phyloP scores from a whole-genome alignment of 1,284 basidiomycete species.

The Ganoderma boninense region DNA sequence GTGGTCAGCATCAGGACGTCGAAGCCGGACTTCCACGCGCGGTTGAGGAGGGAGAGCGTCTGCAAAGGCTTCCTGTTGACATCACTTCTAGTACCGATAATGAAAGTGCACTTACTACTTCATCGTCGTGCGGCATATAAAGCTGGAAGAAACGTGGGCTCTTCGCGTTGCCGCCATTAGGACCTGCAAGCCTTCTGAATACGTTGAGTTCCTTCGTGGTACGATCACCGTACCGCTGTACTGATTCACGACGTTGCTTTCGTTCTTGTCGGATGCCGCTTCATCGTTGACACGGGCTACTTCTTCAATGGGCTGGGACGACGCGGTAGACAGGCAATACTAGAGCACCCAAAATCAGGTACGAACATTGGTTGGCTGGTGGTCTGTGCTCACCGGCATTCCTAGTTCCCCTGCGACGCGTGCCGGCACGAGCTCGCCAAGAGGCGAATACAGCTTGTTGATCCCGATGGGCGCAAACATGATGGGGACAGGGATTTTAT shows the following conservation, averaged over 20 bases:
- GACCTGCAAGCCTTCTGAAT: slow-evolving; percentile 29
- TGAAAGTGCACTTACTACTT: slow-evolving; percentile 43
- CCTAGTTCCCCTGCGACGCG: slow-evolving; percentile 63
- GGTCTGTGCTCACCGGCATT: slow-evolving; percentile 49
- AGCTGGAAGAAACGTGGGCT: slow-evolving; percentile 67
- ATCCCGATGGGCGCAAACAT: slow-evolving; percentile 67
- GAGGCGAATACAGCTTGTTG: slow-evolving; percentile 61
- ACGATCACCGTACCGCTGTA: slow-evolving; percentile 37
- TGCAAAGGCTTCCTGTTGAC: slow-evolving; percentile 19
- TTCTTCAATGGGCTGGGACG: slow-evolving; percentile 60
- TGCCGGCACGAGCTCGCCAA: slow-evolving; percentile 63
- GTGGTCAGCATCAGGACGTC: slow-evolving; percentile 63
- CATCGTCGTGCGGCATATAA: slow-evolving; percentile 67
- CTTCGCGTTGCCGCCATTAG: slow-evolving; percentile 47
- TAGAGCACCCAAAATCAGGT: slow-evolving; percentile 22
- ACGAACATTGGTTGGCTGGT: background rate
- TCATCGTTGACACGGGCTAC: slow-evolving; percentile 58
- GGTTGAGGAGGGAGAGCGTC: slow-evolving; percentile 55
- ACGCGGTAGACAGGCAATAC: slow-evolving; percentile 67
- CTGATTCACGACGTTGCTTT: slow-evolving; percentile 47
- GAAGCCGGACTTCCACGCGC: slow-evolving; percentile 59
- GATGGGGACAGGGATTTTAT: slow-evolving; percentile 60
- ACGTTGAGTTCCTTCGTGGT: background rate
- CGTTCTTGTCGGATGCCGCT: slow-evolving; percentile 47
- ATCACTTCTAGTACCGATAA: background rate